A percentile compares a stretch with the other conserved stretches of the same genome.
These are phyloP conservation scores for Triadica sebifera DNA, from an alignment of 345 rosid species.

Conservation along the genomic window DNA sequence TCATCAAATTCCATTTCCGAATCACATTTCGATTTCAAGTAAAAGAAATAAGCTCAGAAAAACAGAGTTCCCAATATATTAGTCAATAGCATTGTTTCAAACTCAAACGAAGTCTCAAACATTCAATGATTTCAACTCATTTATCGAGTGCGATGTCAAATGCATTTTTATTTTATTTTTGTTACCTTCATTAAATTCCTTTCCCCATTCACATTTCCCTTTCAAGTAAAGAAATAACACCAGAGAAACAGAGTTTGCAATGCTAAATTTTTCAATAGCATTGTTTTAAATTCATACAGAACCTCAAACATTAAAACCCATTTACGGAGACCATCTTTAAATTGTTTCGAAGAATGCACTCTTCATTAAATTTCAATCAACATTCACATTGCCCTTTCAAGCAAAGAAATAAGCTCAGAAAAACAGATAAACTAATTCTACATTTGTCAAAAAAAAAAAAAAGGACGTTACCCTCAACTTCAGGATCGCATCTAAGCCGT, in stretches of 20 bases:
- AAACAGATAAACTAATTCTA: not conserved
- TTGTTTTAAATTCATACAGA: not conserved
- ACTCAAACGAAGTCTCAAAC: not conserved
- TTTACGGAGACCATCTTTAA: not conserved
- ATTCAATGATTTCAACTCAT: not conserved
- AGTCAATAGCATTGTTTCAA: not conserved
- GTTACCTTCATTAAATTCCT: no score
- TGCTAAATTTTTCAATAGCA: no score
- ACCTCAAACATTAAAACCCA: not conserved
- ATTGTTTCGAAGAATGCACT: not conserved
- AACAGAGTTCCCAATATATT: no score
- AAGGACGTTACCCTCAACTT: conserved; percentile 53
- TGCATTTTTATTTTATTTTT: no score
- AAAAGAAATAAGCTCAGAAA: no score
- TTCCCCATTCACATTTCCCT: no score
- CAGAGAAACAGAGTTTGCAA: no score
- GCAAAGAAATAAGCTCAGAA: not conserved
- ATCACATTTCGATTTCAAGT: no score
- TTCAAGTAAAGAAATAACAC: no score
- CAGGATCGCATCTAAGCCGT: conserved; percentile 73
- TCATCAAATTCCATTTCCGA: no score
- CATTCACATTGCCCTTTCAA: not conserved
- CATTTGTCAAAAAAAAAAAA: not conserved
- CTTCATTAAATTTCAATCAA: no score
- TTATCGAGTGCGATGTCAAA: no score